Evolutionary conservation across 108 stramenopile species (phyloP).

Genomic region (Heterococcus sp.): DNA sequence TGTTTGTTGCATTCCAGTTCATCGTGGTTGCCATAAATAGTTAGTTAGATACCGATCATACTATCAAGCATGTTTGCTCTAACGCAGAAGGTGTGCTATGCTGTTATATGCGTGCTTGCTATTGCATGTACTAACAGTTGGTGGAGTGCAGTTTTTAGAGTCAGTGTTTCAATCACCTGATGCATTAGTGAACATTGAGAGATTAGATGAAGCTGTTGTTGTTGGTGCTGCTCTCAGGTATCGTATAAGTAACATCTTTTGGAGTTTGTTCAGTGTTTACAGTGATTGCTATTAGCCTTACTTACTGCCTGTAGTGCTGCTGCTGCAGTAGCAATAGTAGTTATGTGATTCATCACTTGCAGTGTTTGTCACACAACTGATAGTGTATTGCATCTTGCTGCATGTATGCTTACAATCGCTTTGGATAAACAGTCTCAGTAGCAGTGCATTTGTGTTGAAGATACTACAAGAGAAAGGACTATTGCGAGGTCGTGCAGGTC

Average conservation of each 20-base stretch:
- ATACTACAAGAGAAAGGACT: constrained; percentile 48
- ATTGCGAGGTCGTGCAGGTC: constrained; percentile 5
- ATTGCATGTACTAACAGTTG: no score
- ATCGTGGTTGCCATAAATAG: neutral
- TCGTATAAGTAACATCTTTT: no score
- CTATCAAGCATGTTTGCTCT: no score
- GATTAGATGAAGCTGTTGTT: constrained; percentile 51
- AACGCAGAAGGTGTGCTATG: no score
- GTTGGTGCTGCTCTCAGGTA: constrained; percentile 43
- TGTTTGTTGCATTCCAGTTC: neutral
- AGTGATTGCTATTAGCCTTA: no score
- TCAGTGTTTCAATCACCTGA: constrained; percentile 26
- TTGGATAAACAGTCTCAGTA: constrained; percentile 6
- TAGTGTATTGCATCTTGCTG: neutral
- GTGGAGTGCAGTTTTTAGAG: constrained; percentile 5
- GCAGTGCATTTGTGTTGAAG: constrained; percentile 50
- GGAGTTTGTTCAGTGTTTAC: no score
- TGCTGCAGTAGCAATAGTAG: no score
- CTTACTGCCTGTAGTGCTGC: no score
- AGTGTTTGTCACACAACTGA: no score
- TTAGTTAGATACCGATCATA: no score
- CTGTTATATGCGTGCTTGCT: no score
- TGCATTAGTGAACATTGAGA: constrained; percentile 45
- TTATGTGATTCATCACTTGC: no score
- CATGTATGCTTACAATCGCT: neutral